Conservation (phyloP, 148 eudicot genomes). For the Spergularia bocconei region DNA sequence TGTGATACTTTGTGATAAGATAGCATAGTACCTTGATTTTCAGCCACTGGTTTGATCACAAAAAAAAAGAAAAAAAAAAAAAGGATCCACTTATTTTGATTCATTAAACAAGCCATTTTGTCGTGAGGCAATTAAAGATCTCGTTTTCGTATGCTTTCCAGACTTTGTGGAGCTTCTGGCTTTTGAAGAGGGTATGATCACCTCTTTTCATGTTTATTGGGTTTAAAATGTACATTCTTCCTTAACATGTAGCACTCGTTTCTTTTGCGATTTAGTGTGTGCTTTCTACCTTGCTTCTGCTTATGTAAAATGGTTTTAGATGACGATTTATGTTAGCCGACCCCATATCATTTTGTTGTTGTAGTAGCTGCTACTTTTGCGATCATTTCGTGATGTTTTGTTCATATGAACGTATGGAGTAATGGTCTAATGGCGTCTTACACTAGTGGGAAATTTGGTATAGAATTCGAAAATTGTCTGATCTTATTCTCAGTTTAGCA, state of each 20-base stretch:
- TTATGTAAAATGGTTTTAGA: too few relatives aligned
- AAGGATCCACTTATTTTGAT: neutral
- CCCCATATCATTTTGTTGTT: too few relatives aligned
- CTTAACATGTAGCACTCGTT: neutral
- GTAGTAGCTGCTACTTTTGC: too few relatives aligned
- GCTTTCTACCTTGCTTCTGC: too few relatives aligned
- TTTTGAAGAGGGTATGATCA: neutral
- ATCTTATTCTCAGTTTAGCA: too few relatives aligned
- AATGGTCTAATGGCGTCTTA: too few relatives aligned
- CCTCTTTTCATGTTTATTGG: neutral
- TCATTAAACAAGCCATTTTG: neutral
- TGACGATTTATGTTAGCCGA: too few relatives aligned
- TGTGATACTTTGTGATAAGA: neutral
- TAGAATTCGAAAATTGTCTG: too few relatives aligned
- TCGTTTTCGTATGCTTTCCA: conserved; percentile 7
- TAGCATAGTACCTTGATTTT: neutral
- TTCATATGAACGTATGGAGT: too few relatives aligned
- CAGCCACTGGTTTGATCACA: conserved; percentile 1
- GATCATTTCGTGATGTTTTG: too few relatives aligned
- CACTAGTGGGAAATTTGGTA: too few relatives aligned
- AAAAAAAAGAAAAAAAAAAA: neutral
- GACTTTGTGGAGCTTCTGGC: conserved; percentile 12
- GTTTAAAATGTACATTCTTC: neutral
- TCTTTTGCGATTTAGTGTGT: neutral
- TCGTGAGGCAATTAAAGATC: neutral